These are phyloP conservation scores for Rhizopus arrhizus DNA, from an alignment of 371 early-diverging fungal genomes.

Conservation along the genomic window DNA sequence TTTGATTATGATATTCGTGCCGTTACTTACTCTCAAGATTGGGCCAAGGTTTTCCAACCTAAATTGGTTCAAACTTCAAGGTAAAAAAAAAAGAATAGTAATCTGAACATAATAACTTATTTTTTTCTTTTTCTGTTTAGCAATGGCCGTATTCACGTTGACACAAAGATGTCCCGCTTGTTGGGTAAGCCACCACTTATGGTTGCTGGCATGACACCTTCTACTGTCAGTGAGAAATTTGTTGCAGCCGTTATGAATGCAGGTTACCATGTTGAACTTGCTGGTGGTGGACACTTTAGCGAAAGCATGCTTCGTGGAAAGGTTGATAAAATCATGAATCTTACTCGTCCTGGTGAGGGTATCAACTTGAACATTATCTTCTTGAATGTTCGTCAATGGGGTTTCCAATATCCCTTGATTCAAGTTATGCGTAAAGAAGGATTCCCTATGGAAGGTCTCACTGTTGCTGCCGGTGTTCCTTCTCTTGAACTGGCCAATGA, in stretches of 20 bases:
- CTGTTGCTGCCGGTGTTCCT: conserved; percentile 94
- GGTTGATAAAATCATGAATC: conserved; percentile 76
- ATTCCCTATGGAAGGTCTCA: conserved; percentile 89
- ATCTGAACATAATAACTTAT: not conserved
- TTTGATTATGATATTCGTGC: conserved; percentile 79
- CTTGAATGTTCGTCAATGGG: conserved; percentile 94
- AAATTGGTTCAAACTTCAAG: conserved; percentile 61
- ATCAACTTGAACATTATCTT: conserved; percentile 91
- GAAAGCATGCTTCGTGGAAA: conserved; percentile 81
- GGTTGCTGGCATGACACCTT: conserved; percentile 93
- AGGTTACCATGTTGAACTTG: conserved; percentile 92
- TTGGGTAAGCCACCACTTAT: conserved; percentile 88
- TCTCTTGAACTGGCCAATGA: conserved; percentile 90
- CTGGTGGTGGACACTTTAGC: conserved; percentile 95
- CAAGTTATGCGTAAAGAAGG: conserved; percentile 90
- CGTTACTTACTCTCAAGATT: conserved; percentile 86
- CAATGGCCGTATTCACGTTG: conserved; percentile 82
- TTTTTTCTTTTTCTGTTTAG: conserved; percentile 19
- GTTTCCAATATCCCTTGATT: conserved; percentile 91
- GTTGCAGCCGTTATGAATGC: conserved; percentile 90
- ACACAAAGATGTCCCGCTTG: conserved; percentile 87
- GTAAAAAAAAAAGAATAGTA: conserved; percentile 23
- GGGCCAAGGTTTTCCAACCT: conserved; percentile 90
- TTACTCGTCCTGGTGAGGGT: conserved; percentile 84
- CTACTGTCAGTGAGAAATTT: conserved; percentile 76